Conservation (phyloP, 208 protist genomes). For the Wallacemonas sp. region DNA sequence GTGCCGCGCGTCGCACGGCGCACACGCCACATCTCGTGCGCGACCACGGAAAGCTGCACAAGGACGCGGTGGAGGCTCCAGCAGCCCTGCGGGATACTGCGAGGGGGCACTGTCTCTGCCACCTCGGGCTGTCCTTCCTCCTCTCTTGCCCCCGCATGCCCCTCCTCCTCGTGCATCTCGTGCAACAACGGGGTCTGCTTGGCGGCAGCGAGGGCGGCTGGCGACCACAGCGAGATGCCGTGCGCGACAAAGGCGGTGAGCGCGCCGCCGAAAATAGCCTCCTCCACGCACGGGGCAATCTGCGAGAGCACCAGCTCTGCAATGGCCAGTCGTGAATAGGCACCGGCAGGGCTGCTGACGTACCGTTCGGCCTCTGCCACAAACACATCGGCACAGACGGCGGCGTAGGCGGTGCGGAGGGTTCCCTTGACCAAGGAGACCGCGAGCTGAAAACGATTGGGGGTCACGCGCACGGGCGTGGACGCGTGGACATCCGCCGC, state of each 20-base stretch:
- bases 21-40: background rate
- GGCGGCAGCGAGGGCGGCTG: constrained; percentile 9
- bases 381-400: background rate
- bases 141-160: too few species aligned
- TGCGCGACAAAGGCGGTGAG: constrained; percentile 34
- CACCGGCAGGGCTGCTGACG: background rate
- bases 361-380: constrained; percentile 3
- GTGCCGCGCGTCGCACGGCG: background rate
- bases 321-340: constrained; percentile 5
- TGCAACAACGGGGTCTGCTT: constrained; percentile 13
- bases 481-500: constrained; percentile 2
- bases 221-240: constrained; percentile 27
- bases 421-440: constrained; percentile 32
- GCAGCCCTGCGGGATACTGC: constrained; percentile 1
- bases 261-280: constrained; percentile 32
- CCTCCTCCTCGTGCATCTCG: constrained; percentile 27
- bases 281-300: constrained; percentile 19
- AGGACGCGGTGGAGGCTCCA: constrained; percentile 1
- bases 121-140: background rate
- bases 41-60: background rate
- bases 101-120: background rate
- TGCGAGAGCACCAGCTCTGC: constrained; percentile 28
- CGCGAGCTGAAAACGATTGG: constrained; percentile 41
- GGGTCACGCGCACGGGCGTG: background rate
- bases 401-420: constrained; percentile 24